These are phyloP conservation scores for Penicillium sp. DNA, from an alignment of 2,329 filamentous ascomycete species.

Conservation along the genomic window DNA sequence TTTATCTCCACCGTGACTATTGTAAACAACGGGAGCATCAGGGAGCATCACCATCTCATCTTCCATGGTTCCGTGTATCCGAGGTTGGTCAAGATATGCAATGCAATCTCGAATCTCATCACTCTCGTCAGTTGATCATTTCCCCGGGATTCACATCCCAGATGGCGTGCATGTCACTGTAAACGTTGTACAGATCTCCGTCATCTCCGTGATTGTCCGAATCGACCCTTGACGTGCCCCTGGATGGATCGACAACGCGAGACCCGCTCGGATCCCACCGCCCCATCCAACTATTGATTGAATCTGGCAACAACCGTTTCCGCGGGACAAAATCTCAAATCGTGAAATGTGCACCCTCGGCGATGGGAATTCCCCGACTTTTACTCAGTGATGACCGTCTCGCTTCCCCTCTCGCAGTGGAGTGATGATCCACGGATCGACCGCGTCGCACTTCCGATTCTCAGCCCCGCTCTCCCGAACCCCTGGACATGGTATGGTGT, in stretches of 20 bases:
- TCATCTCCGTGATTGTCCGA: constrained; percentile 12
- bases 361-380: constrained; percentile 13
- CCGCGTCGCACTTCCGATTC: constrained; percentile 3
- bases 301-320: constrained; percentile 24
- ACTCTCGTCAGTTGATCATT: not conserved
- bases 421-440: constrained; percentile 13
- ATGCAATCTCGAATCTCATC: too few species aligned
- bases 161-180: constrained; percentile 14
- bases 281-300: constrained; percentile 24
- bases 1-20: not conserved
- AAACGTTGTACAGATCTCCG: constrained; percentile 10
- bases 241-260: constrained; percentile 20
- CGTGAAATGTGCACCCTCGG: constrained; percentile 7
- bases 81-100: too few species aligned
- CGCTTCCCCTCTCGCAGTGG: not conserved
- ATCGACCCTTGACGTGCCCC: constrained; percentile 20
- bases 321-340: constrained; percentile 22
- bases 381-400: constrained; percentile 2
- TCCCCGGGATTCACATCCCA: not conserved
- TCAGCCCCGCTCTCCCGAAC: constrained; percentile 1
- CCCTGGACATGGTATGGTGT: constrained; percentile 7
- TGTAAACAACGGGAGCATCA: too few species aligned
- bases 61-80: too few species aligned
- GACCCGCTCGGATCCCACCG: constrained; percentile 17
- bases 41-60: too few species aligned